A percentile compares a stretch with the other conserved stretches of the same genome.
These are phyloP conservation scores for Amylocystis lapponica DNA, from an alignment of 768 basidiomycete species.

Conservation along the genomic window DNA sequence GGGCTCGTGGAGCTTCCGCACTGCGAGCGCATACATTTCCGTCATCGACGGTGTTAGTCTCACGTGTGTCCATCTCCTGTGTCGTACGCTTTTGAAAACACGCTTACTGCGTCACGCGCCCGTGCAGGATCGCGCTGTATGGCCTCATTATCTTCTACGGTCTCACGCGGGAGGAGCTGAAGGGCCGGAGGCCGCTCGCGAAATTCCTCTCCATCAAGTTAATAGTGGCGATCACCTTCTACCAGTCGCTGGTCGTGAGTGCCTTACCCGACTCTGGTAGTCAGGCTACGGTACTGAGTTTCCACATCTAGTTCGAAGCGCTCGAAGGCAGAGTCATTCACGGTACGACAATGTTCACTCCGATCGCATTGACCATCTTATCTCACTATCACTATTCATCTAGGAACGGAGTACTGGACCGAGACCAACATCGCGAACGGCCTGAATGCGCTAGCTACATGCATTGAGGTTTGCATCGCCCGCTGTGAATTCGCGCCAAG, in stretches of 20 bases:
- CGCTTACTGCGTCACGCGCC: no score
- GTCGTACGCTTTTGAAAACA: no score
- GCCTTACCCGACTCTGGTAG: not conserved
- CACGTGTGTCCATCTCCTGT: conserved; percentile 46
- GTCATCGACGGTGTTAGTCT: conserved; percentile 78
- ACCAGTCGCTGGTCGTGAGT: conserved; percentile 72
- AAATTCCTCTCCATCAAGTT: conserved; percentile 88
- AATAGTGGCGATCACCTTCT: conserved; percentile 86
- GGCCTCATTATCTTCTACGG: conserved; percentile 82
- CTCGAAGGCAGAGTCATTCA: conserved; percentile 69
- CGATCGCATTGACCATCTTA: no score
- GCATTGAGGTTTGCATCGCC: conserved; percentile 61
- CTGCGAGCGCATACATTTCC: conserved; percentile 65
- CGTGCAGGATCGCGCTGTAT: conserved; percentile 75
- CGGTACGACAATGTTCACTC: conserved; percentile 29
- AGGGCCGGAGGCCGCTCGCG: conserved; percentile 65
- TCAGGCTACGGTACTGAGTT: no score
- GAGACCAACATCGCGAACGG: conserved; percentile 80
- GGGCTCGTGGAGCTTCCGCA: conserved; percentile 51
- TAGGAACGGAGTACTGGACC: conserved; percentile 80
- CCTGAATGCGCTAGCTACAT: conserved; percentile 73
- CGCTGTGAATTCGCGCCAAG: no score
- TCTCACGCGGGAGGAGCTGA: conserved; percentile 75
- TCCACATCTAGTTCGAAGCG: conserved; percentile 49
- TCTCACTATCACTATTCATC: no score